These are phyloP conservation scores for Boletus reticuloceps DNA, from an alignment of 768 basidiomycete genomes.

Conservation along the genomic window DNA sequence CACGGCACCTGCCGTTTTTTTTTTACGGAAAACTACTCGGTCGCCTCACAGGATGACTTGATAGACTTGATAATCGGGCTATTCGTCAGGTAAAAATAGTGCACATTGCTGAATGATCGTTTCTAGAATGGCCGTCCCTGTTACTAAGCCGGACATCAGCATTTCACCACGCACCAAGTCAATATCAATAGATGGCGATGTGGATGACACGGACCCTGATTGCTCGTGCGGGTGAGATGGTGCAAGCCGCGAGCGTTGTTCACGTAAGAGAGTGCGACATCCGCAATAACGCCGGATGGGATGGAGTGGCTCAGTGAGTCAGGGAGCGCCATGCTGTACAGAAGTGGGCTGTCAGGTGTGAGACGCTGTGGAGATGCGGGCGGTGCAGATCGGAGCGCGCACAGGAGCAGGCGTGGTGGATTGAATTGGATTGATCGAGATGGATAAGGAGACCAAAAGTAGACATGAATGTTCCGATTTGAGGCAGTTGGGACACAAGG, in stretches of 20 bases:
- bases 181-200: not conserved
- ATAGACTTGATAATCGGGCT: too few relatives aligned
- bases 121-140: conserved; percentile 1
- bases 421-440: conserved; percentile 19
- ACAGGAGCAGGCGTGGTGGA: conserved; percentile 5
- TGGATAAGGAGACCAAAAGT: conserved; percentile 20
- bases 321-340: conserved; percentile 3
- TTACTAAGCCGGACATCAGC: not conserved
- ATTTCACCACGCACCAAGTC: conserved; percentile 1
- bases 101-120: conserved; percentile 5
- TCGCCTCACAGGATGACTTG: too few relatives aligned
- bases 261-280: conserved; percentile 13
- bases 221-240: conserved; percentile 10
- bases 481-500: conserved; percentile 26
- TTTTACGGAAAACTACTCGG: not conserved
- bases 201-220: conserved; percentile 12
- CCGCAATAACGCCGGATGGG: conserved; percentile 20
- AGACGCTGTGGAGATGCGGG: conserved; percentile 16
- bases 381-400: conserved; percentile 14
- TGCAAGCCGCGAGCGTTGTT: conserved; percentile 5
- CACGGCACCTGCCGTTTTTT: too few relatives aligned
- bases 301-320: not conserved
- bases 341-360: not conserved
- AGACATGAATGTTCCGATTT: conserved; percentile 14
- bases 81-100: not conserved